phyloP scores from a whole-genome alignment of 306 rosid species.

The Fagus sylvatica region DNA sequence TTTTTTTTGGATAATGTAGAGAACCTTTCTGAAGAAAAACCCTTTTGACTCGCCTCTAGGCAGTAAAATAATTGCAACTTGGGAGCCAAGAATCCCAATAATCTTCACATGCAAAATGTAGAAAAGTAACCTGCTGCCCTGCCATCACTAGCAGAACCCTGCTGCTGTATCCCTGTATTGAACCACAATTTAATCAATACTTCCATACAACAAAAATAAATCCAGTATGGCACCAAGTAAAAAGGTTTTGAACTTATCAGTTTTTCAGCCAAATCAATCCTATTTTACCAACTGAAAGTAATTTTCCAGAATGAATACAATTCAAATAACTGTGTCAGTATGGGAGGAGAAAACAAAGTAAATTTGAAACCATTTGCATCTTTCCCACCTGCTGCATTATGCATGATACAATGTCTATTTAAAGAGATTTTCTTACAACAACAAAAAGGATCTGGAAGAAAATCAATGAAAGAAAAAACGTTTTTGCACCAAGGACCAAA shows the following conservation, averaged over 20 bases:
- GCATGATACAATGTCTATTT: neutral
- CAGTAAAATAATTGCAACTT: too few species aligned
- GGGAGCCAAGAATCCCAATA: neutral
- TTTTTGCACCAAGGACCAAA: too few species aligned
- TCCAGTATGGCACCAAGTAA: neutral
- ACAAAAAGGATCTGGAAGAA: neutral
- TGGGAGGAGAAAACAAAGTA: neutral
- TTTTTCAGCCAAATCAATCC: neutral
- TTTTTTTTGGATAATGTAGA: too few species aligned
- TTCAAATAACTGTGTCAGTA: neutral
- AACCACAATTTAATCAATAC: neutral
- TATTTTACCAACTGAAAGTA: neutral
- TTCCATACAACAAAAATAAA: too few species aligned
- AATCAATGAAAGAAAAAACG: neutral
- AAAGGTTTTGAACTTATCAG: neutral
- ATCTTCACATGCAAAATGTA: neutral
- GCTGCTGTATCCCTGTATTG: neutral
- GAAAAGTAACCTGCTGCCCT: neutral
- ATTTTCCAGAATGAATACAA: neutral
- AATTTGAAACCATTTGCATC: neutral
- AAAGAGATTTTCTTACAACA: neutral
- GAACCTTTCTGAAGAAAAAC: too few species aligned
- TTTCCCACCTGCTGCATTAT: neutral
- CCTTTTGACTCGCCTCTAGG: too few species aligned
- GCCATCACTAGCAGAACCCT: neutral